Evolutionary conservation across 1,284 basidiomycete genomes (phyloP).

Genomic region (Sporisorium scitamineum): DNA sequence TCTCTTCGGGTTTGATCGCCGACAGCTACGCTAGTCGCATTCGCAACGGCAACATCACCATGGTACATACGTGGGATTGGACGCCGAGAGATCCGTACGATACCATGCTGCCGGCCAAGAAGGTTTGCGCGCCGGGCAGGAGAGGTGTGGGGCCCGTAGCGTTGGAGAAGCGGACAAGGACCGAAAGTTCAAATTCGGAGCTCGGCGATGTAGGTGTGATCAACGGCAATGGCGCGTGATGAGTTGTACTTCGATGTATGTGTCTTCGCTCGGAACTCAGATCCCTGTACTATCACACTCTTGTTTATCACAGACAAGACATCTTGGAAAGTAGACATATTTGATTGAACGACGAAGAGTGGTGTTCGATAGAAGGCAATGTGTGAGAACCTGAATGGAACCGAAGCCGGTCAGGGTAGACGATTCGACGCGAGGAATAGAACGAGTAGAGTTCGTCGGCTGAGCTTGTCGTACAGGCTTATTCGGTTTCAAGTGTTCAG

Average conservation of each 20-base stretch:
- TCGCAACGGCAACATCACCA: constrained; percentile 54
- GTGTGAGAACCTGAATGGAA: neutral
- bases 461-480: no score
- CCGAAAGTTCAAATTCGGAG: constrained; percentile 20
- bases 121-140: constrained; percentile 16
- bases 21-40: constrained; percentile 53
- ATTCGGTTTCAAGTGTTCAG: no score
- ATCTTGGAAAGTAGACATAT: neutral
- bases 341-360: neutral
- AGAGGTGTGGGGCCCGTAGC: constrained; percentile 35
- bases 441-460: no score
- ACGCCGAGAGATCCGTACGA: constrained; percentile 51
- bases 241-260: neutral
- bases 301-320: neutral
- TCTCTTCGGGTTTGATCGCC: constrained; percentile 42
- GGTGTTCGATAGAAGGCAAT: no score
- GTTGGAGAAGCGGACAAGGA: constrained; percentile 37
- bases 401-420: neutral
- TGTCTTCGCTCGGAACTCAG: neutral
- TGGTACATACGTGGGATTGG: constrained; percentile 64
- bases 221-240: constrained; percentile 2
- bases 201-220: constrained; percentile 6
- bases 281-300: neutral
- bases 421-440: no score
- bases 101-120: constrained; percentile 42